phyloP scores from a whole-genome alignment of 139 green algal genomes.

The Auxenochlorella pyrenoidosa region DNA sequence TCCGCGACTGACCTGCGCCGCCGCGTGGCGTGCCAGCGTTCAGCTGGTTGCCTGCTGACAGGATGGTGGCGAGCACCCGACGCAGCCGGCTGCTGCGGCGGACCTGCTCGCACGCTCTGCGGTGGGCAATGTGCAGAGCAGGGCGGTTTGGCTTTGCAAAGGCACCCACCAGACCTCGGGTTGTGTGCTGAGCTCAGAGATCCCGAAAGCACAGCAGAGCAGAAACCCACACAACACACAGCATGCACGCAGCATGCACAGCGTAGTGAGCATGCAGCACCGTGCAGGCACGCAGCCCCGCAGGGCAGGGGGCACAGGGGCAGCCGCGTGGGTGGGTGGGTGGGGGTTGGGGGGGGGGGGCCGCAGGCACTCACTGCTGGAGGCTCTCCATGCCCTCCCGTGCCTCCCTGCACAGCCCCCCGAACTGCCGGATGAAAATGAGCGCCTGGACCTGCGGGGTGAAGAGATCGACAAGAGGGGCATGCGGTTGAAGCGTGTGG shows the following conservation, averaged over 20 bases:
- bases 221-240: no score
- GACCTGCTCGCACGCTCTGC: slow-evolving; percentile 50
- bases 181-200: no score
- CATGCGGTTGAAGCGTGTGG: neutral
- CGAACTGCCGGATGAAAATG: slow-evolving; percentile 55
- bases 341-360: no score
- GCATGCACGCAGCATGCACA: neutral
- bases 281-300: no score
- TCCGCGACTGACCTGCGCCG: slow-evolving; percentile 16
- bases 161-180: no score
- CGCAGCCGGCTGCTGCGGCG: slow-evolving; percentile 42
- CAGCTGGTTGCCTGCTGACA: slow-evolving; percentile 59
- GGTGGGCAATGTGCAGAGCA: no score
- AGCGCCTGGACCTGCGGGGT: slow-evolving; percentile 35
- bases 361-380: neutral
- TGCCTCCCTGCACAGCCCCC: slow-evolving; percentile 40
- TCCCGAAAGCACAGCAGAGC: no score
- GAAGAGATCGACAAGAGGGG: no score
- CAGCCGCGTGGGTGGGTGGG: no score
- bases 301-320: no score
- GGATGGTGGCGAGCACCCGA: slow-evolving; percentile 27
- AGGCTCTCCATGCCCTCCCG: slow-evolving; percentile 31
- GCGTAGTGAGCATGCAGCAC: neutral
- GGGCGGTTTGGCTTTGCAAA: no score
- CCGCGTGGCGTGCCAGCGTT: slow-evolving; percentile 58